Conservation (phyloP, 2,329 filamentous ascomycete genomes). For the Colletotrichum cuscutae region DNA sequence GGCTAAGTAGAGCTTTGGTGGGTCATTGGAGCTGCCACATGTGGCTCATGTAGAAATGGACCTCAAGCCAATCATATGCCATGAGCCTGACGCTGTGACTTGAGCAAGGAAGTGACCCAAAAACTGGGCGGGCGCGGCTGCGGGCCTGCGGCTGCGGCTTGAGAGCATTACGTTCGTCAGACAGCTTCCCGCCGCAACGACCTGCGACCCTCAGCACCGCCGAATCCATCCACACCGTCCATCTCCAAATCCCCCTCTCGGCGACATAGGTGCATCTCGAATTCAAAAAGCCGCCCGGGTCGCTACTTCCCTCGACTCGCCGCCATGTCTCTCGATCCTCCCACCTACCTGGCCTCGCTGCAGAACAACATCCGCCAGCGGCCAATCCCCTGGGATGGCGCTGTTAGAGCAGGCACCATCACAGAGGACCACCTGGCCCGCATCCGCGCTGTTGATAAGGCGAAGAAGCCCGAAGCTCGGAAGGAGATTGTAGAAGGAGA, state of each 20-base stretch:
- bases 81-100: slow-evolving; percentile 27
- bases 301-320: slow-evolving; percentile 13
- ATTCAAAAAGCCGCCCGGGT: slow-evolving; percentile 26
- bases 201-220: slow-evolving; percentile 19
- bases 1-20: slow-evolving; percentile 11
- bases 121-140: slow-evolving; percentile 23
- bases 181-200: slow-evolving; percentile 29
- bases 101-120: slow-evolving; percentile 27
- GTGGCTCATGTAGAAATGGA: slow-evolving; percentile 25
- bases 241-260: slow-evolving; percentile 17
- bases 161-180: slow-evolving; percentile 25
- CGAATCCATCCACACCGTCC: slow-evolving; percentile 21
- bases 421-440: slow-evolving; percentile 93
- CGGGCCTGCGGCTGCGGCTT: slow-evolving; percentile 27
- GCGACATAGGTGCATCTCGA: slow-evolving; percentile 31
- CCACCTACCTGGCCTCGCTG: slow-evolving; percentile 84
- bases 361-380: slow-evolving; percentile 97
- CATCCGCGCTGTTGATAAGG: slow-evolving; percentile 97
- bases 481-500: slow-evolving; percentile 84
- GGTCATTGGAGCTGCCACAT: slow-evolving; percentile 1
- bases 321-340: slow-evolving; percentile 89
- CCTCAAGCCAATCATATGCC: slow-evolving; percentile 16
- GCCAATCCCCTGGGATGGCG: slow-evolving; percentile 97
- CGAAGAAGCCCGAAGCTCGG: slow-evolving; percentile 85
- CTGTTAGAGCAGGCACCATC: slow-evolving; percentile 91